phyloP scores from a whole-genome alignment of 2,329 filamentous ascomycete species.

The Cryphonectria carpinicola region DNA sequence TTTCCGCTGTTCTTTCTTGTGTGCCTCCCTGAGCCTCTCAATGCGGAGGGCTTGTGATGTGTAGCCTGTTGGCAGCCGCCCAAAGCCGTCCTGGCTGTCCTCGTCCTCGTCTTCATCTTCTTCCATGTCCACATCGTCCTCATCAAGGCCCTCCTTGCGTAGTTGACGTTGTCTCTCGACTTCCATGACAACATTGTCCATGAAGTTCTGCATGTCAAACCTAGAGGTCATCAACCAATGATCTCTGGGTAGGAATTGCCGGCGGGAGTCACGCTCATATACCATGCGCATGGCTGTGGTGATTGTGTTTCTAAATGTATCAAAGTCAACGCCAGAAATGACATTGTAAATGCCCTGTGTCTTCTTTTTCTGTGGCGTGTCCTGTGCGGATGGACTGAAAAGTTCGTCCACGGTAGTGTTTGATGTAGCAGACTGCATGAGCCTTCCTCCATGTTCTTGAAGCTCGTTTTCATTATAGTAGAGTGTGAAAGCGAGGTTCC shows the following conservation, averaged over 20 bases:
- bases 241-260: constrained; percentile 77
- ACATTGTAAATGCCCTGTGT: constrained; percentile 39
- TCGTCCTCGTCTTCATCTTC: constrained; percentile 45
- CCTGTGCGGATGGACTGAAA: background rate
- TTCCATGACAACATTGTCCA: constrained; percentile 83
- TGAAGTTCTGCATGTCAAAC: constrained; percentile 88
- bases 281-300: constrained; percentile 83
- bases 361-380: constrained; percentile 27
- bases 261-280: constrained; percentile 90
- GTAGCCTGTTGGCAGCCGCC: constrained; percentile 47
- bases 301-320: constrained; percentile 78
- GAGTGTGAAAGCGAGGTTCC: constrained; percentile 86
- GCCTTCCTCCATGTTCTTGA: constrained; percentile 10
- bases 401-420: constrained; percentile 15
- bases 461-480: constrained; percentile 80
- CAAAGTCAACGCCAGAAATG: constrained; percentile 73
- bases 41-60: constrained; percentile 25
- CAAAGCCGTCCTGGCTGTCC: constrained; percentile 46
- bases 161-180: constrained; percentile 78
- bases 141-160: constrained; percentile 63
- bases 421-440: constrained; percentile 33
- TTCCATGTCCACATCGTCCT: constrained; percentile 45
- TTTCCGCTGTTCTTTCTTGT: constrained; percentile 69
- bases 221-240: constrained; percentile 93
- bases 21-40: constrained; percentile 65